Conservation (phyloP, 1,284 basidiomycete genomes). For the Ganoderma leucocontextum region DNA sequence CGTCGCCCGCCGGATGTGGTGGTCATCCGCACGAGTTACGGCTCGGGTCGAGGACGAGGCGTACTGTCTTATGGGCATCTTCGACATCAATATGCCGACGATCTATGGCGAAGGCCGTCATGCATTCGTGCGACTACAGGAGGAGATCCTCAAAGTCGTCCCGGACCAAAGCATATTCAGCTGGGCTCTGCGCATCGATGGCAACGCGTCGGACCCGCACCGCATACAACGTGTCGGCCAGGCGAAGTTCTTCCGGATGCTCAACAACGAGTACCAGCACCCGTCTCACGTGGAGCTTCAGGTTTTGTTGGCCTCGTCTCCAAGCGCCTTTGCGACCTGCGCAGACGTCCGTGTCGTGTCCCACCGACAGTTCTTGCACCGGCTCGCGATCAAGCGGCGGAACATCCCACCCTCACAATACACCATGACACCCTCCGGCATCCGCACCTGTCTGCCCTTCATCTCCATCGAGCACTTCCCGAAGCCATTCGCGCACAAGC, state of each 20-base stretch:
- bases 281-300: constrained; percentile 1
- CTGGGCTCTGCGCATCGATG: background rate
- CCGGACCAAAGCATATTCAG: constrained; percentile 4
- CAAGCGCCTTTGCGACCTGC: constrained; percentile 1
- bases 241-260: constrained; percentile 4
- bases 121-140: constrained; percentile 13
- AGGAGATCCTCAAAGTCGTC: constrained; percentile 8
- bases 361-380: background rate
- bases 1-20: constrained; percentile 10
- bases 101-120: constrained; percentile 13
- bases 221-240: background rate
- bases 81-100: constrained; percentile 11
- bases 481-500: background rate
- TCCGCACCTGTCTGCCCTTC: background rate
- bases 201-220: background rate
- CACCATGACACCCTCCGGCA: constrained; percentile 2
- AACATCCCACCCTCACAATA: background rate
- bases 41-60: constrained; percentile 13
- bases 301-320: background rate
- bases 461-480: constrained; percentile 4
- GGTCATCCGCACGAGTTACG: constrained; percentile 4
- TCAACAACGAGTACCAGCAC: constrained; percentile 1
- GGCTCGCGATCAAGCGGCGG: background rate
- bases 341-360: background rate
- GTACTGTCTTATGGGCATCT: constrained; percentile 17